A percentile compares a stretch with the other conserved stretches of the same genome.
Conservation (phyloP, 768 basidiomycete genomes). For the Pleurotus djamor region DNA sequence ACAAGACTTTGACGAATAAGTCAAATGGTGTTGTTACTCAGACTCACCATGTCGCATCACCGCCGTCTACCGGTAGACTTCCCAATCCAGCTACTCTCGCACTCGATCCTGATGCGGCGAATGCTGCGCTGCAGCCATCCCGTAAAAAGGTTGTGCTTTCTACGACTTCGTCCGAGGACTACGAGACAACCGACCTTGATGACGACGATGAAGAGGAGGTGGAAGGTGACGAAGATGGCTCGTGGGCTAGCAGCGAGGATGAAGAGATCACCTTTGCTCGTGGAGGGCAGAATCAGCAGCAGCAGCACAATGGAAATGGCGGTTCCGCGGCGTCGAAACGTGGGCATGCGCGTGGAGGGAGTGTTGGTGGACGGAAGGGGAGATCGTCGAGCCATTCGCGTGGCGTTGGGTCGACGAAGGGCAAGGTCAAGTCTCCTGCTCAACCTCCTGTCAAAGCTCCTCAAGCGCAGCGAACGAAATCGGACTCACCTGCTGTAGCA, state of each 20-base stretch:
- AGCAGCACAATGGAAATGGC: not conserved
- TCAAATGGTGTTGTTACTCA: not conserved
- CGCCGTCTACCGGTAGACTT: not conserved
- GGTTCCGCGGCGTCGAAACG: conserved; percentile 9
- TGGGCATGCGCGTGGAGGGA: conserved; percentile 8
- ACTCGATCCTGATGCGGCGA: conserved; percentile 4
- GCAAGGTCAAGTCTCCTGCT: not conserved
- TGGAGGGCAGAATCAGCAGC: not conserved
- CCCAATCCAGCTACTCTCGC: conserved; percentile 1
- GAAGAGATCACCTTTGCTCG: conserved; percentile 21
- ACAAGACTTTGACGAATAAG: not conserved
- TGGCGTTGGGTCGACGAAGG: not conserved
- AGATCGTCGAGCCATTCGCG: conserved; percentile 1
- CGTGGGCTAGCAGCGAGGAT: conserved; percentile 62
- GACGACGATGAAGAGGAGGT: conserved; percentile 32
- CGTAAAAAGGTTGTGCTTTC: conserved; percentile 15
- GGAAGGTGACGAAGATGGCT: conserved; percentile 35
- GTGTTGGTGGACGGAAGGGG: not conserved
- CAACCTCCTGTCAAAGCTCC: not conserved
- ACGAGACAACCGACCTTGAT: conserved; percentile 15
- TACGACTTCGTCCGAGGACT: conserved; percentile 13
- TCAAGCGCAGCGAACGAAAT: not conserved
- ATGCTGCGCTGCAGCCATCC: conserved; percentile 2
- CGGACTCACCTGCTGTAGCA: not conserved
- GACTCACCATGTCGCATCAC: not conserved